Base-by-base conservation (phyloP, 192 early-diverging fungal species). In the Chytriomyces sp. region DNA sequence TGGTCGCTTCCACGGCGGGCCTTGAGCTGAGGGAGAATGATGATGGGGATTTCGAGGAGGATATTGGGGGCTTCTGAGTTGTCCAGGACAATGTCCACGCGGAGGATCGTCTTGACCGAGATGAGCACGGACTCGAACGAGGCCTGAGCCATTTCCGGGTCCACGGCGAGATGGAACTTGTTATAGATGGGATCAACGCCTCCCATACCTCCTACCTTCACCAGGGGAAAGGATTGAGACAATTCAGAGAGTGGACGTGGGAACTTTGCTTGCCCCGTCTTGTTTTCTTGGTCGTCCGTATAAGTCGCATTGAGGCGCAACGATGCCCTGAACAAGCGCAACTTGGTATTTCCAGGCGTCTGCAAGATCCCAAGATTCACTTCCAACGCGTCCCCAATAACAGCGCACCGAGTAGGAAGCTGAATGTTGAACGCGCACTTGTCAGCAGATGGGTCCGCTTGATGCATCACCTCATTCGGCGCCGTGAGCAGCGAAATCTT, bases 211-310 rank as follows among this genome's bases (percentile, higher is more conserved):
- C 66, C 66, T 5, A 69, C 30, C 12, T 52, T 53, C 8, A 69
- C 0, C 14, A 69, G 32, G 2, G 66, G 66, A 31, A 69, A 69
- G 7, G 52, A 31, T 56, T 56, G 33, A 14, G 52, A 52, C 8
- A 56, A 10, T 56, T 69, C 66, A 38, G 40, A 37, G 7, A 69
- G 53, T 22, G 66, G 66, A 22, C 66, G 66, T 17, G 66, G 53
- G n/a, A 22, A 12, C 44, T 69, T 69, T 5, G 53, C 30, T 25
- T 53, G 32, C n/a, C 52, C 52, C 30, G 66, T 32, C 36, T 49
- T 69, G 52, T 49, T 49, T 49, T 49, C 44, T 49, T 49, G 44
- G 22, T 49, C 44, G 44, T 49, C 22, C 17, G 44, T 49, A 3
- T n/a, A 49, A n/a, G 44, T 49, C 22, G 17, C 44, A 14, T 14